Conservation (phyloP, 208 protist genomes). For the Crithidia sp. region DNA sequence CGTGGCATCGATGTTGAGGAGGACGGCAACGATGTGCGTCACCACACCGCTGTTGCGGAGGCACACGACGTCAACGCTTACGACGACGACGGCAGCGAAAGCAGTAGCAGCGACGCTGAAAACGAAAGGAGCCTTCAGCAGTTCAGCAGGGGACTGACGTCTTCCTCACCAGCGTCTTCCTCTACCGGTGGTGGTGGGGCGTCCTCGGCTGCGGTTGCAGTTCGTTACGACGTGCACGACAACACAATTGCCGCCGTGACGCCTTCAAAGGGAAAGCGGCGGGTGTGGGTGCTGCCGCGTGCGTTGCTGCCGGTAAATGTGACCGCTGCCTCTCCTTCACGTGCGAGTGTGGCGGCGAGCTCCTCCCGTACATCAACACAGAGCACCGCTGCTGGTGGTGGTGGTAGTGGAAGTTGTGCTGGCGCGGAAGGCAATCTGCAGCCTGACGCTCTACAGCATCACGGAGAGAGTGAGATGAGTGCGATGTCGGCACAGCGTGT, state of each 20-base stretch:
- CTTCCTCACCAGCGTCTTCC: too few species aligned
- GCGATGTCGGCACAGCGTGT: neutral
- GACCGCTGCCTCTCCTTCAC: too few species aligned
- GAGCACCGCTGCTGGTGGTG: constrained; percentile 10
- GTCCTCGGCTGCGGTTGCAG: neutral
- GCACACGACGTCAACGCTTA: too few species aligned
- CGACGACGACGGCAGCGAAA: neutral
- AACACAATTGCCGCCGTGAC: constrained; percentile 11
- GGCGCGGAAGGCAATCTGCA: neutral
- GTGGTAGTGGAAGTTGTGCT: neutral
- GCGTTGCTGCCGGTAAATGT: neutral
- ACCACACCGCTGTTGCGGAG: too few species aligned
- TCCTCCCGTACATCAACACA: constrained; percentile 20
- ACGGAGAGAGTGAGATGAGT: neutral
- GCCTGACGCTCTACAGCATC: neutral
- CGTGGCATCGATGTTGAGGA: neutral
- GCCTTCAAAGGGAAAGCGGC: neutral
- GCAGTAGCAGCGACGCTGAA: neutral
- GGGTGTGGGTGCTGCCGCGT: constrained; percentile 30
- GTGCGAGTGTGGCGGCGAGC: neutral
- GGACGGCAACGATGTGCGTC: neutral
- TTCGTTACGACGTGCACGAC: constrained; percentile 24
- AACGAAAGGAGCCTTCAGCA: too few species aligned
- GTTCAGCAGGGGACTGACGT: neutral
- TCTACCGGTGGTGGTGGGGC: too few species aligned